Conservation (phyloP, 805 yeast genomes). For the Scheffersomyces amazonensis region DNA sequence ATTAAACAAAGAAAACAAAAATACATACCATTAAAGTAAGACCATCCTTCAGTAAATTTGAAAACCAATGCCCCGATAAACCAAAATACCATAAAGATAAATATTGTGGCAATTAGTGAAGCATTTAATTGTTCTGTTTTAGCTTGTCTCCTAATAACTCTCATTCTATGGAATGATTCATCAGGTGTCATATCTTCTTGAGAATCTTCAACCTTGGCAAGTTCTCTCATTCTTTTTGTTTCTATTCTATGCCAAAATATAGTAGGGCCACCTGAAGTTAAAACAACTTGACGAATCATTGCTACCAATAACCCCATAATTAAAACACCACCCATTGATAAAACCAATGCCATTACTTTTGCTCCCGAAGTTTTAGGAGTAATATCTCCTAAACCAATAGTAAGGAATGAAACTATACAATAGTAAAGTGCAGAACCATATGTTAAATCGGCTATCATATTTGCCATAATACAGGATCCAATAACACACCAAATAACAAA, state of each 20-base stretch:
- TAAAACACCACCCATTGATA: constrained; percentile 68
- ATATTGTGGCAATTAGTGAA: constrained; percentile 38
- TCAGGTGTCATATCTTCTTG: constrained; percentile 30
- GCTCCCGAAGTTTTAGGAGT: constrained; percentile 53
- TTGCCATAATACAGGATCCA: constrained; percentile 53
- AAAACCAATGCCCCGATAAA: constrained; percentile 71
- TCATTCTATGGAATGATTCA: constrained; percentile 57
- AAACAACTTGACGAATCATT: constrained; percentile 63
- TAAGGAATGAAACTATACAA: constrained; percentile 68
- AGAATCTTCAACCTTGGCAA: constrained; percentile 13
- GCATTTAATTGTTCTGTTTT: constrained; percentile 32
- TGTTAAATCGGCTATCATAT: constrained; percentile 29
- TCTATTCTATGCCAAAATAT: constrained; percentile 67
- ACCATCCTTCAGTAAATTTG: constrained; percentile 62
- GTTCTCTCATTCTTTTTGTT: constrained; percentile 34
- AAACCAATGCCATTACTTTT: constrained; percentile 57
- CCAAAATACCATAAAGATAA: constrained; percentile 58
- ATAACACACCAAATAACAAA: constrained; percentile 67
- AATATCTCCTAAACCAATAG: constrained; percentile 81
- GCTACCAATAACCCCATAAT: constrained; percentile 72
- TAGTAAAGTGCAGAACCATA: constrained; percentile 73
- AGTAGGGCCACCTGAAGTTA: constrained; percentile 60
- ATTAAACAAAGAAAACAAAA: constrained; percentile 72
- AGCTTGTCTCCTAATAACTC: constrained; percentile 45
- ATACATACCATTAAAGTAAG: constrained; percentile 68